Conservation (phyloP, 2,329 filamentous ascomycete genomes). For the Colletotrichum spinosum region DNA sequence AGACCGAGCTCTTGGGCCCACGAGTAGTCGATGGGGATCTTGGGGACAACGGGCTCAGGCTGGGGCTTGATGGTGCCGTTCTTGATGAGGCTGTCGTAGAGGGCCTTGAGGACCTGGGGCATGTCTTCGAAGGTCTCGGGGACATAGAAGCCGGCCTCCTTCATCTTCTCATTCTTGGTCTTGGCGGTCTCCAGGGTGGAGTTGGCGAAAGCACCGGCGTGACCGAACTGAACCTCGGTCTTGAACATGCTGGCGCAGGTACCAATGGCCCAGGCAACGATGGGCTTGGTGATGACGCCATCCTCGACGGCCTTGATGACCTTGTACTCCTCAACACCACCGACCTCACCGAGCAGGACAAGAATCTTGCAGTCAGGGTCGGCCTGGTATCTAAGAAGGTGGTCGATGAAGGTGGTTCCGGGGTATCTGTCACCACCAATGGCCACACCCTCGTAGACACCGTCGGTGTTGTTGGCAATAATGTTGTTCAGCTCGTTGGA, state of each 20-base stretch:
- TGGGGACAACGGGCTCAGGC: conserved; percentile 91
- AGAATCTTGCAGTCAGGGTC: conserved; percentile 99
- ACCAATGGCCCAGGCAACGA: conserved; percentile 99
- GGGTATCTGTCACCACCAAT: conserved; percentile 99
- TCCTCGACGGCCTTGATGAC: conserved; percentile 98
- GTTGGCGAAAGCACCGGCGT: conserved; percentile 98
- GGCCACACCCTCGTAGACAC: conserved; percentile 98
- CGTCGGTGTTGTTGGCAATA: conserved; percentile 93
- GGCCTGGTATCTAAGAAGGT: conserved; percentile 94
- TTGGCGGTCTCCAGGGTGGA: conserved; percentile 98
- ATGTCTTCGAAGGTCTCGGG: conserved; percentile 98
- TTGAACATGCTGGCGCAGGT: conserved; percentile 99
- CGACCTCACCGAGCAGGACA: conserved; percentile 94
- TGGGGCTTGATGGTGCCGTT: conserved; percentile 87
- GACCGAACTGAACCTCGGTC: conserved; percentile 99
- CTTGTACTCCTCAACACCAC: conserved; percentile 99
- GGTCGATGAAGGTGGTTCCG: conserved; percentile 99
- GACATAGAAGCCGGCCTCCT: conserved; percentile 92
- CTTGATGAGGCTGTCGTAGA: conserved; percentile 91
- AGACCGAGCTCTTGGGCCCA: conserved; percentile 99
- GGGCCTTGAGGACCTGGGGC: conserved; percentile 77
- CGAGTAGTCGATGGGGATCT: conserved; percentile 99
- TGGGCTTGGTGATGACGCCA: conserved; percentile 95
- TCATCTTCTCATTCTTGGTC: conserved; percentile 97
- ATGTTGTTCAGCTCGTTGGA: conserved; percentile 99